A percentile compares a stretch with the other conserved stretches of the same genome.
Evolutionary conservation across 208 protist species (phyloP).

Genomic region (Novymonas esmeraldas): DNA sequence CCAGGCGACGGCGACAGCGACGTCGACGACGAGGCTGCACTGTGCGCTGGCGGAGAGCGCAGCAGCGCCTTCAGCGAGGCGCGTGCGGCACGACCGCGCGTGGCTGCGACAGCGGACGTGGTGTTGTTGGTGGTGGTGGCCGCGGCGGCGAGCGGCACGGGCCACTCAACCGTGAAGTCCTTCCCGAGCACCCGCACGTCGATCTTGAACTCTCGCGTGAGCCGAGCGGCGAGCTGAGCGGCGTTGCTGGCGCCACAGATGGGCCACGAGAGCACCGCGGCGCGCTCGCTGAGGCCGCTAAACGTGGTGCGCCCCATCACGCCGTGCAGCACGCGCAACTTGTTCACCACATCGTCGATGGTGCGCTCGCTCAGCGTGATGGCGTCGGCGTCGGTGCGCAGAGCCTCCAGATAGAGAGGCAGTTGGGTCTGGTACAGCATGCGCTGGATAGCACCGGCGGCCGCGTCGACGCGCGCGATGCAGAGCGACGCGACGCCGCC

Average conservation of each 20-base stretch:
- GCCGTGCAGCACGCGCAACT: constrained; percentile 71
- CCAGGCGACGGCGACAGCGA: too few species aligned
- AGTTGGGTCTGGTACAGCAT: constrained; percentile 86
- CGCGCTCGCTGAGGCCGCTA: constrained; percentile 71
- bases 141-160: too few species aligned
- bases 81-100: not conserved
- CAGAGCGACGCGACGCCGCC: constrained; percentile 71
- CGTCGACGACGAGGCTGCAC: too few species aligned
- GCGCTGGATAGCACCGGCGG: constrained; percentile 41
- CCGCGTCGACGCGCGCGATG: constrained; percentile 80
- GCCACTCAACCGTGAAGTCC: constrained; percentile 53
- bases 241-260: constrained; percentile 65
- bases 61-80: constrained; percentile 17
- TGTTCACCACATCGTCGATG: constrained; percentile 62
- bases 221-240: constrained; percentile 40
- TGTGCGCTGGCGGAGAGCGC: not conserved
- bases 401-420: constrained; percentile 58
- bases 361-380: constrained; percentile 68
- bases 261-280: constrained; percentile 78
- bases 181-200: constrained; percentile 70
- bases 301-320: constrained; percentile 63
- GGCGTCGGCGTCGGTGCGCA: constrained; percentile 2
- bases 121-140: too few species aligned
- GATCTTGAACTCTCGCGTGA: constrained; percentile 73
- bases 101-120: not conserved